These are phyloP conservation scores for Limnomonas spitsbergensis DNA, from an alignment of 139 green algal genomes.

Conservation along the genomic window DNA sequence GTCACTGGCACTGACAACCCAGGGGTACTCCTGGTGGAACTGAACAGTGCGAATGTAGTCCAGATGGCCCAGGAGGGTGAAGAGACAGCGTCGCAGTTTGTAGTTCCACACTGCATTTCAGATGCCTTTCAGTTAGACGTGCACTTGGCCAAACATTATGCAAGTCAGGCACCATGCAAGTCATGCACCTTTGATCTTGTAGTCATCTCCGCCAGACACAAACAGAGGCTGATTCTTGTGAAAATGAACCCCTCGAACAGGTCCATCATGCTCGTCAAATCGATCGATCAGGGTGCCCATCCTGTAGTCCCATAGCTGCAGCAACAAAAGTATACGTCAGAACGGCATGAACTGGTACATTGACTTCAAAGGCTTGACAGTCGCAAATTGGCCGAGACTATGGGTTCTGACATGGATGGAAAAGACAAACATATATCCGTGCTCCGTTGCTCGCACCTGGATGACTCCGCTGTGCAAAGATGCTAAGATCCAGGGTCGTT, in stretches of 20 bases:
- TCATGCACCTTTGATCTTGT: slow-evolving; percentile 92
- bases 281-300: slow-evolving; percentile 99
- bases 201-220: slow-evolving; percentile 69
- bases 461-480: slow-evolving; percentile 97
- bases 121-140: slow-evolving; percentile 77
- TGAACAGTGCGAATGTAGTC: slow-evolving; percentile 99
- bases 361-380: no score
- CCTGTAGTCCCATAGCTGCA: slow-evolving; percentile 98
- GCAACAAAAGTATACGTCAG: no score
- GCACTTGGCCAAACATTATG: background rate
- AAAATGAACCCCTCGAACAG: slow-evolving; percentile 95
- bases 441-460: slow-evolving; percentile 63
- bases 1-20: slow-evolving; percentile 94
- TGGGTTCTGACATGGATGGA: background rate
- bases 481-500: slow-evolving; percentile 97
- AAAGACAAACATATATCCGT: background rate
- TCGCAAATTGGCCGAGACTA: no score
- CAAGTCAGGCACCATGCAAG: no score
- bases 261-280: slow-evolving; percentile 99
- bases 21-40: slow-evolving; percentile 94
- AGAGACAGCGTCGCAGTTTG: slow-evolving; percentile 95
- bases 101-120: slow-evolving; percentile 99
- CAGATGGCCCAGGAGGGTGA: slow-evolving; percentile 97
- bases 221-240: slow-evolving; percentile 97
- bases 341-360: background rate